These are phyloP conservation scores for Globisporangium orthogonon DNA, from an alignment of 352 stramenopile species.

Conservation along the genomic window DNA sequence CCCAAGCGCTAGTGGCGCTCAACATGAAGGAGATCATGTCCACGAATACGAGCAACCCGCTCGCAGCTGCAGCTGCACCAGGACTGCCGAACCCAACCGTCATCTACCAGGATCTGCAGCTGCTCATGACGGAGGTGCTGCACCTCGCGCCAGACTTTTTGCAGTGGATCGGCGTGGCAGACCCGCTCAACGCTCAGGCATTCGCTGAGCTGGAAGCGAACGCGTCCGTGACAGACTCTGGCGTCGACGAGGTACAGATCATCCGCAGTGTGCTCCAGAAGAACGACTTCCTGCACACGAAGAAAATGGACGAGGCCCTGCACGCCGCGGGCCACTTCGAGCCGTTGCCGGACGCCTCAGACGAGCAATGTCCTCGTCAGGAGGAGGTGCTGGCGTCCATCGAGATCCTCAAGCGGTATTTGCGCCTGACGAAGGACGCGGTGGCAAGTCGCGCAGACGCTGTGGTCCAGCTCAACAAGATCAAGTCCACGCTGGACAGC, in stretches of 20 bases:
- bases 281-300: slow-evolving; percentile 64
- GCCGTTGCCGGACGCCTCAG: slow-evolving; percentile 38
- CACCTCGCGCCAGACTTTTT: slow-evolving; percentile 66
- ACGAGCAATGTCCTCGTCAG: slow-evolving; percentile 39
- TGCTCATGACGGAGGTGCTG: slow-evolving; percentile 47
- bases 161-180: slow-evolving; percentile 56
- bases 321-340: slow-evolving; percentile 40
- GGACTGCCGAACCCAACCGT: slow-evolving; percentile 24
- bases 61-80: slow-evolving; percentile 12
- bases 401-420: slow-evolving; percentile 63
- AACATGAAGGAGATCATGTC: slow-evolving; percentile 47
- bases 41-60: slow-evolving; percentile 6
- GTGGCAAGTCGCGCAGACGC: slow-evolving; percentile 50
- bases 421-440: slow-evolving; percentile 48
- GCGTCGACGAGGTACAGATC: slow-evolving; percentile 79
- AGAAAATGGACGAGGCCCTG: slow-evolving; percentile 51
- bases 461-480: slow-evolving; percentile 66
- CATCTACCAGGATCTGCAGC: slow-evolving; percentile 60
- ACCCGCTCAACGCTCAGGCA: slow-evolving; percentile 46
- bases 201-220: slow-evolving; percentile 75
- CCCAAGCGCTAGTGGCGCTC: slow-evolving; percentile 51
- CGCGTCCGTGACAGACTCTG: slow-evolving; percentile 65
- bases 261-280: slow-evolving; percentile 80
- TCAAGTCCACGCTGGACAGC: slow-evolving; percentile 48
- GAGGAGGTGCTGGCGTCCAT: slow-evolving; percentile 58